Evolutionary conservation across 305 asterid species (phyloP), one percentile per base, ranked within the genome.

Genomic region (Rubia tinctorum): DNA sequence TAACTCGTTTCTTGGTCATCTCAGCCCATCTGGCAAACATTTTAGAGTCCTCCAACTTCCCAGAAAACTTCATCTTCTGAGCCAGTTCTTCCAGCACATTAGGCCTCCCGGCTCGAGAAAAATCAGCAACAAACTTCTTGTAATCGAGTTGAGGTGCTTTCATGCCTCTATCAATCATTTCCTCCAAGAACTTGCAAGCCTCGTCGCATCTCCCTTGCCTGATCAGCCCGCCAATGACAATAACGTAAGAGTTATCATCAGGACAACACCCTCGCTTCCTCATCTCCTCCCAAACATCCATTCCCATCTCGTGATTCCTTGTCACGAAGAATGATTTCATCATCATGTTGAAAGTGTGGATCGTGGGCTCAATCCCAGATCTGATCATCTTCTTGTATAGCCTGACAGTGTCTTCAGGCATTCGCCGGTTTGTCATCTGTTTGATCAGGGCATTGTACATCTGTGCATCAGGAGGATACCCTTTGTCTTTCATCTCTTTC

Each of bases 201-300:
- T 89, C 96, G 25, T 73, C 81, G 1, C 88, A 81, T 78, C 88
- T 84, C 25, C 97, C 90, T 59, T 75, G 89, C 76, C 97, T 74
- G 76, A 92, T 77, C 73, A 92, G 95, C 47, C 98, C 97, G 66
- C 98, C 87, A 14, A 90, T 86, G 71, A 85, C 70, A 51, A 95
- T 82, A 20, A 82, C 73, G 74, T 90, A 95, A 23, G 96, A 80
- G 80, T 92, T 92, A 27, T 90, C 98, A 80, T 90, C 96, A 1
- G 99, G 97, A 73, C 96, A 95, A 43, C 86, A 86, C 1, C 98
- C 97, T 55, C 77, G 87, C 81, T 76, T 80, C 73, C 79, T 92
- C 98, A 94, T 94, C 87, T 94, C 98, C 77, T 90, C 91, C 99
- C 98, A 94, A 81, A 88, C 90, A 2, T 79, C 88, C 75, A 73